Conservation (phyloP, 179 eudicot species). For the Beta corolliflora region DNA sequence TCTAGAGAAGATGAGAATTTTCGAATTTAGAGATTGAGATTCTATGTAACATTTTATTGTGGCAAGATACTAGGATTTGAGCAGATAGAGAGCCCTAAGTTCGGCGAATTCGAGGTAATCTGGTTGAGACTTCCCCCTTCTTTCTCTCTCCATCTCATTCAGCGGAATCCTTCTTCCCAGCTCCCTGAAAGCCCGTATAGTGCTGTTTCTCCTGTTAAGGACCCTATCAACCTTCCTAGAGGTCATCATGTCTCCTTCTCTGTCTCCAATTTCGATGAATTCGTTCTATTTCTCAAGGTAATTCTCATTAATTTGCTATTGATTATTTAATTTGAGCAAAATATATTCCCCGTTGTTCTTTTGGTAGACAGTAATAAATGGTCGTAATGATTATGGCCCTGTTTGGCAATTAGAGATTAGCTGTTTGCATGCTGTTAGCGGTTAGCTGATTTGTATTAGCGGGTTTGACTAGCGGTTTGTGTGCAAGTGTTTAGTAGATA, state of each 20-base stretch:
- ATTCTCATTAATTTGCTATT: too few species aligned
- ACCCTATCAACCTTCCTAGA: conserved; percentile 61
- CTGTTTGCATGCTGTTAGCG: too few species aligned
- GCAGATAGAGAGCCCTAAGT: conserved; percentile 64
- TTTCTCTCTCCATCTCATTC: conserved; percentile 67
- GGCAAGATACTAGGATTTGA: conserved; percentile 85
- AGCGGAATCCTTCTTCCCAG: conserved; percentile 59
- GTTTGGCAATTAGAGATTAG: too few species aligned
- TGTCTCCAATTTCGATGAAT: conserved; percentile 73
- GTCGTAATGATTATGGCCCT: too few species aligned
- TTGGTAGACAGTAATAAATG: too few species aligned
- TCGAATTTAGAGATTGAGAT: too few species aligned
- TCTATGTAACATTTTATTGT: neutral
- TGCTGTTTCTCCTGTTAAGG: conserved; percentile 52
- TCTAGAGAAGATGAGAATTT: too few species aligned
- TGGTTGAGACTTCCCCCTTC: conserved; percentile 74
- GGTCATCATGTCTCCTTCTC: conserved; percentile 77
- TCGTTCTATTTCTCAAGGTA: conserved; percentile 72
- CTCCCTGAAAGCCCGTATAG: conserved; percentile 83
- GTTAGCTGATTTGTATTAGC: too few species aligned
- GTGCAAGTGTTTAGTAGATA: too few species aligned
- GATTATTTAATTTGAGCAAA: neutral
- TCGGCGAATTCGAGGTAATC: conserved; percentile 59
- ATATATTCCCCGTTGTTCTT: too few species aligned
- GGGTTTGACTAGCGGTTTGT: too few species aligned